phyloP scores from a whole-genome alignment of 23 red algal species.

The Chondrus crispus region DNA sequence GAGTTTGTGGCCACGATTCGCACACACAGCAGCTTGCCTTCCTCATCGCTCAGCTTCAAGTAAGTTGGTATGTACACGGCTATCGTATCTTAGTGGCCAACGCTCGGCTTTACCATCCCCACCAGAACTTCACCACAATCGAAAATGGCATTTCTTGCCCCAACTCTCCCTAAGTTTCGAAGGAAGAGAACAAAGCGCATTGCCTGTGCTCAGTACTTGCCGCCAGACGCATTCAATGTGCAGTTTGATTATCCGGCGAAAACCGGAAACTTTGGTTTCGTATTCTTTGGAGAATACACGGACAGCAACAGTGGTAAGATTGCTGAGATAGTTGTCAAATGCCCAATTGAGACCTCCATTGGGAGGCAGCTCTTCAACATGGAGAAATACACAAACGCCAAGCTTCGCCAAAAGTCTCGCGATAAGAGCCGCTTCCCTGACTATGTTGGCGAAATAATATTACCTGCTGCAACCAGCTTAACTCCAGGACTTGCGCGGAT shows the following conservation, averaged over 20 bases:
- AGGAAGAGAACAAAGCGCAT: no score
- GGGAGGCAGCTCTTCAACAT: slow-evolving; percentile 68
- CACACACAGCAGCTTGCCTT: no score
- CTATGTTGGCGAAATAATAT: slow-evolving; percentile 54
- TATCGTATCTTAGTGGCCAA: no score
- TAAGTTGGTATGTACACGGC: no score
- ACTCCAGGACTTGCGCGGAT: slow-evolving; percentile 20
- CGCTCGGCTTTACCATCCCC: no score
- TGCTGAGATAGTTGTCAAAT: slow-evolving; percentile 73
- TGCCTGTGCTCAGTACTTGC: slow-evolving; percentile 24
- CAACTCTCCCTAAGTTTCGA: no score
- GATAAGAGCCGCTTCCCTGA: slow-evolving; percentile 23
- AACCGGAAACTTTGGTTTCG: slow-evolving; percentile 58
- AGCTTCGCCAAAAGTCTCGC: slow-evolving; percentile 29
- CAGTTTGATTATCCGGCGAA: background rate
- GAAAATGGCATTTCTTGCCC: no score
- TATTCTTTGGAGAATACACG: slow-evolving; percentile 54
- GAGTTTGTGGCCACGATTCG: no score
- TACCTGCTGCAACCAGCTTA: background rate
- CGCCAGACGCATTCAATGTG: slow-evolving; percentile 24
- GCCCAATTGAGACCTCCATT: slow-evolving; percentile 27
- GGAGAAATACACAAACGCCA: slow-evolving; percentile 79
- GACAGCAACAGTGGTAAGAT: background rate
- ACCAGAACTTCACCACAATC: no score
- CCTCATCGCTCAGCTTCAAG: no score